A percentile compares a stretch with the other conserved stretches of the same genome.
Evolutionary conservation across 768 basidiomycete species (phyloP).

Genomic region (Lactifluus hygrophoroides): DNA sequence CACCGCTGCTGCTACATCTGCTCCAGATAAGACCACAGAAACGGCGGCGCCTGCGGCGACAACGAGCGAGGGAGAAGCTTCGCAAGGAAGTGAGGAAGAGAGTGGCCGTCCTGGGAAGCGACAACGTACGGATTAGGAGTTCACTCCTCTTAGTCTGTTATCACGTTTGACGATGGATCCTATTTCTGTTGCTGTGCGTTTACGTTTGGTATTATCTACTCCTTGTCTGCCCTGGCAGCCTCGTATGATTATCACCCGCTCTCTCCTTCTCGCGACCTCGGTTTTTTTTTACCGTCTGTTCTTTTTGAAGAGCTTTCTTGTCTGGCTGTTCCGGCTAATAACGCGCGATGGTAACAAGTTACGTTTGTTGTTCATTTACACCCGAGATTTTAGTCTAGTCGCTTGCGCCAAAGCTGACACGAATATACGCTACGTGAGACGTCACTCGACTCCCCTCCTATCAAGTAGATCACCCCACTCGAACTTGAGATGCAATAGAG

Average conservation of each 20-base stretch:
- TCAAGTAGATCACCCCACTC: no score
- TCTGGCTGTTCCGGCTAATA: not conserved
- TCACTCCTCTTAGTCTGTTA: not conserved
- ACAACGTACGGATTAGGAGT: slow-evolving; percentile 21
- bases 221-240: not conserved
- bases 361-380: no score
- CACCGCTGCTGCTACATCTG: not conserved
- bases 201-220: not conserved
- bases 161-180: not conserved
- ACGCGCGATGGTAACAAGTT: not conserved
- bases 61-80: slow-evolving; percentile 16
- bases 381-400: no score
- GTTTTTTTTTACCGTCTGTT: not conserved
- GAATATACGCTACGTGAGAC: no score
- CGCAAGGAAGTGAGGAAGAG: slow-evolving; percentile 18
- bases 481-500: no score
- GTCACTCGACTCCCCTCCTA: no score
- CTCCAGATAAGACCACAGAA: slow-evolving; percentile 12
- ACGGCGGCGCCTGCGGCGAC: not conserved
- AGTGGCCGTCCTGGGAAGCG: slow-evolving; percentile 22
- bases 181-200: not conserved
- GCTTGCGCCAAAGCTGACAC: no score
- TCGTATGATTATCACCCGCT: not conserved
- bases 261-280: not conserved
- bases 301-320: not conserved